Conservation (phyloP, 108 stramenopile species). For the Cyclotella baltica region DNA sequence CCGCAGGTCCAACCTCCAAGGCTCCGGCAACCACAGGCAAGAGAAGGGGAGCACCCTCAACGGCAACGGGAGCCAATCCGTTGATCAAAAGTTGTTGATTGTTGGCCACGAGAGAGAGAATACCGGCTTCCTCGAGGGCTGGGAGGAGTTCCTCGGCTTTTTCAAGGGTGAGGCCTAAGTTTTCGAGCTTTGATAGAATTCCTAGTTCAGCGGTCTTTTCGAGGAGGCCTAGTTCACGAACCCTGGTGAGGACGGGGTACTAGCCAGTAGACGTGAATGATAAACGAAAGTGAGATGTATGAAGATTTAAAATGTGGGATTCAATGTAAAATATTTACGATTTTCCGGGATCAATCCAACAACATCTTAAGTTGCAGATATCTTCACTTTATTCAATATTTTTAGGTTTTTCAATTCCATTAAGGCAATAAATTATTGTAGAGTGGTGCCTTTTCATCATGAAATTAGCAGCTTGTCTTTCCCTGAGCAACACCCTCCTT, state of each 20-base stretch:
- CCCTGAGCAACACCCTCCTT: background rate
- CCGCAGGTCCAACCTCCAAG: slow-evolving; percentile 73
- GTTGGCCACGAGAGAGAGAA: slow-evolving; percentile 77
- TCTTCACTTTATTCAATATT: too few species aligned
- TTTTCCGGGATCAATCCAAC: too few species aligned
- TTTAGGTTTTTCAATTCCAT: too few species aligned
- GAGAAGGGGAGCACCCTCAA: slow-evolving; percentile 85
- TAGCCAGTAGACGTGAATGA: too few species aligned
- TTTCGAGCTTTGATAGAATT: slow-evolving; percentile 83
- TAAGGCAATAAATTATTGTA: too few species aligned
- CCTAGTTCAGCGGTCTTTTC: slow-evolving; percentile 82
- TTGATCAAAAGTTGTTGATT: slow-evolving; percentile 90
- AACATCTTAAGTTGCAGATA: too few species aligned
- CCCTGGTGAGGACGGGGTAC: slow-evolving; percentile 85
- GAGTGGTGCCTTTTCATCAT: too few species aligned
- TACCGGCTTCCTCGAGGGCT: slow-evolving; percentile 69
- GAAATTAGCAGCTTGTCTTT: too few species aligned
- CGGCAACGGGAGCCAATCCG: slow-evolving; percentile 73
- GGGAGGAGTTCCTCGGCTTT: slow-evolving; percentile 81
- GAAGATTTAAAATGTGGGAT: too few species aligned
- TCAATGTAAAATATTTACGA: too few species aligned
- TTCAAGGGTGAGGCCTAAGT: slow-evolving; percentile 77
- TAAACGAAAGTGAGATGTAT: too few species aligned
- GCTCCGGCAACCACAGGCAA: slow-evolving; percentile 82
- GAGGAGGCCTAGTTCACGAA: slow-evolving; percentile 86